These are phyloP conservation scores for Phragmites australis DNA, from an alignment of 176 grass and related monocot species.

Conservation along the genomic window DNA sequence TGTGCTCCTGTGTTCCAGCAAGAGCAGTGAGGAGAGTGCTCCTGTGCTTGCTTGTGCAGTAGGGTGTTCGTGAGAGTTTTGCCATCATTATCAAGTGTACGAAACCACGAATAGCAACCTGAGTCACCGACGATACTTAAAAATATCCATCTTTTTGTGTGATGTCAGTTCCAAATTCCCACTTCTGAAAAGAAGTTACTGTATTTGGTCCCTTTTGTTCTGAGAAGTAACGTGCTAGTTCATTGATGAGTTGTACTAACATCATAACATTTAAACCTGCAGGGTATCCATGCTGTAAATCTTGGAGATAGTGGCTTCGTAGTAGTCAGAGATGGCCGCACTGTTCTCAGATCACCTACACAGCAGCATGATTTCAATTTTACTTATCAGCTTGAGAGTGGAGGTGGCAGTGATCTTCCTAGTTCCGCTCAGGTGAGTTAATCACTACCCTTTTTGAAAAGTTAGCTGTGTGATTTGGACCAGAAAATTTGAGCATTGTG, in stretches of 20 bases:
- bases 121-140: background rate
- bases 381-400: conserved; percentile 97
- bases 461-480: background rate
- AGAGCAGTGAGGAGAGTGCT: no score
- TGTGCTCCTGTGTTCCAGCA: no score
- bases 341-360: conserved; percentile 79
- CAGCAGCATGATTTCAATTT: conserved; percentile 99
- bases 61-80: background rate
- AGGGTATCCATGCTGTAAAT: conserved; percentile 87
- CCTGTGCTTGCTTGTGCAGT: no score
- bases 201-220: background rate
- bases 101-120: background rate
- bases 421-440: conserved; percentile 86
- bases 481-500: background rate
- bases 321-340: conserved; percentile 84
- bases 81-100: background rate
- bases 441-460: background rate
- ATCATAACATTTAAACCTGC: conserved; percentile 17
- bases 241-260: background rate
- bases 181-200: background rate
- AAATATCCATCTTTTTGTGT: background rate
- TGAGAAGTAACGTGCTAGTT: background rate
- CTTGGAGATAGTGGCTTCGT: conserved; percentile 96
- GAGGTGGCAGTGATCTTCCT: conserved; percentile 91
- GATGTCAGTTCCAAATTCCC: background rate